Base-by-base conservation (phyloP, 2,329 filamentous ascomycete genomes). In the Penicillium sp. region DNA sequence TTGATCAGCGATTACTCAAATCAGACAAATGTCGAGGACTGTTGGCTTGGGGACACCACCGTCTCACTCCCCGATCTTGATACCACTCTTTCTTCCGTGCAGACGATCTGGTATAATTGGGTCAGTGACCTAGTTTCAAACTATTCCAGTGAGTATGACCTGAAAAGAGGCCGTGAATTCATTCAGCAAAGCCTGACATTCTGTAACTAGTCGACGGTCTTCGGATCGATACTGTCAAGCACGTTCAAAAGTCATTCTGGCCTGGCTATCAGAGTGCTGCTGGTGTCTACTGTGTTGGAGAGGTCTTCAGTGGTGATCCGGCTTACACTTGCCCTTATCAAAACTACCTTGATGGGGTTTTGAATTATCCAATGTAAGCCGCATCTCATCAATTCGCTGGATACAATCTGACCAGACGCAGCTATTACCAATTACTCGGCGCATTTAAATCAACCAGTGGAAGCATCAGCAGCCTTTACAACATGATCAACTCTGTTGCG, bases 61-160 rank as follows among this genome's bases (percentile, higher is more conserved):
- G 75, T 80, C n/a, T 71, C 75, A 0, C 76, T 87, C 1, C 81
- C 83, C 0, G 83, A 87, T 54, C 63, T 86, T 9, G 69, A 79
- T 47, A 86, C 83, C 0, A 73, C 77, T 37, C 69, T 72, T 28
- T 45, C 66, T 0, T 63, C 65, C 1, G 76, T 86, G 8, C 71
- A 74, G 26, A 61, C 62, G 12, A 67, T 78, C 3, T 80, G 78
- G 61, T 70, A 79, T 46, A 64, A 69, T n/a, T 87, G 84, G 84
- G 72, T 86, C 55, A 63, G 61, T 13, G 68, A 69, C 37, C 69
- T 86, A 0, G 76, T 86, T 2, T 62, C 71, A 3, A 78, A 81
- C 52, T 86, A 84, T 59, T 72, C 71, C 13, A 81, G 85, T 69
- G 81, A 82, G 59, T 41, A 5, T 9, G 9, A 5, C 8, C 1